These are phyloP conservation scores for Cantharellus anzutake DNA, from an alignment of 768 basidiomycete species.

Conservation along the genomic window DNA sequence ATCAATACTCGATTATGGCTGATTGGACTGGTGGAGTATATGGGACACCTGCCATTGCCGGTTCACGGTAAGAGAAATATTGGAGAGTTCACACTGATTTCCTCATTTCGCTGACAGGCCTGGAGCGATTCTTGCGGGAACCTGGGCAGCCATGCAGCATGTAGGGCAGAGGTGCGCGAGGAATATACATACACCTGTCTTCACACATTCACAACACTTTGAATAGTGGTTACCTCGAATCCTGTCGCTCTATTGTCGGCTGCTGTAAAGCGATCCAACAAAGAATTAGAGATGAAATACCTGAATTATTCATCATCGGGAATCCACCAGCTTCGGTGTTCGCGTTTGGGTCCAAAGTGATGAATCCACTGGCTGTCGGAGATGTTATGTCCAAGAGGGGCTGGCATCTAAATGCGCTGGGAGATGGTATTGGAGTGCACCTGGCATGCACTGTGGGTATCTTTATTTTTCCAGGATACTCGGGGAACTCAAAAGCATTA, in stretches of 20 bases:
- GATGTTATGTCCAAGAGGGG: constrained; percentile 72
- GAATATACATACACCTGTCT: constrained; percentile 1
- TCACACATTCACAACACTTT: neutral
- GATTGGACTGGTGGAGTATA: constrained; percentile 81
- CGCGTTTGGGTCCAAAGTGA: constrained; percentile 53
- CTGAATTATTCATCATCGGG: constrained; percentile 77
- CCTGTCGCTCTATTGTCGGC: constrained; percentile 66
- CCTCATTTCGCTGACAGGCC: constrained; percentile 29
- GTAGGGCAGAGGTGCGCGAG: constrained; percentile 62
- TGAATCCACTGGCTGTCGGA: constrained; percentile 77
- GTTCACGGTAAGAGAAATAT: constrained; percentile 44
- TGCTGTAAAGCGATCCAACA: constrained; percentile 52
- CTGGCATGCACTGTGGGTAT: constrained; percentile 76
- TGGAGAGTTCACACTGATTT: neutral
- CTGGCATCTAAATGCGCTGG: constrained; percentile 83
- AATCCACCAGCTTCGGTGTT: constrained; percentile 81
- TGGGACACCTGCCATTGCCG: constrained; percentile 74
- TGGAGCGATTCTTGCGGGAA: constrained; percentile 81
- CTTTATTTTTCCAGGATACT: neutral
- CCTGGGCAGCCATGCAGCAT: constrained; percentile 93
- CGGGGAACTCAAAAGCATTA: neutral
- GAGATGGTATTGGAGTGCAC: constrained; percentile 65
- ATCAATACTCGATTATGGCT: constrained; percentile 77
- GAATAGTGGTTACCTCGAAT: constrained; percentile 64
- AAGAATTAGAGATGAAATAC: constrained; percentile 44